phyloP scores from a whole-genome alignment of 371 early-diverging fungal species.

The Blastocladiella emersonii region DNA sequence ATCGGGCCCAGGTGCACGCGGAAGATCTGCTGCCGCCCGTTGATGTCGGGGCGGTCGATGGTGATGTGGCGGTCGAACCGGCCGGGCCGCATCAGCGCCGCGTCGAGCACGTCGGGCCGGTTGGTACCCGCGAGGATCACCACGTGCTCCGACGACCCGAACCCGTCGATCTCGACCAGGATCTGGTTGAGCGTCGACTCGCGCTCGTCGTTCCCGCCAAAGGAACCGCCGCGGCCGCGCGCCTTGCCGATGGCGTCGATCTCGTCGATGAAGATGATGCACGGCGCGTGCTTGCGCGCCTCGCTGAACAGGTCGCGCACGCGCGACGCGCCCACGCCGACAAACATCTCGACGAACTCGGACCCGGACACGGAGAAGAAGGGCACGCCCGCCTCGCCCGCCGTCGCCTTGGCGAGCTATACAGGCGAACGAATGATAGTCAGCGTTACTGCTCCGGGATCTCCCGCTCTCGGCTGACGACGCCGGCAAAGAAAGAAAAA shows the following conservation, averaged over 20 bases:
- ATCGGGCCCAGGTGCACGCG: slow-evolving; percentile 89
- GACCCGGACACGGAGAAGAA: slow-evolving; percentile 97
- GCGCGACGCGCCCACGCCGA: slow-evolving; percentile 97
- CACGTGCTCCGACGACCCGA: slow-evolving; percentile 77
- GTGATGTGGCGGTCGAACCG: slow-evolving; percentile 97
- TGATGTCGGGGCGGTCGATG: slow-evolving; percentile 92
- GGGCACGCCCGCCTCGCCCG: slow-evolving; percentile 96
- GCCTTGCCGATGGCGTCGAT: slow-evolving; percentile 99
- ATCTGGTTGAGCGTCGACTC: slow-evolving; percentile 96
- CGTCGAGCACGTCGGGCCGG: slow-evolving; percentile 80
- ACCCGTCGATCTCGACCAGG: slow-evolving; percentile 99
- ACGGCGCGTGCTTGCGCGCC: slow-evolving; percentile 94
- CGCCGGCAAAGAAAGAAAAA: slow-evolving; percentile 20
- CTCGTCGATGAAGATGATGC: slow-evolving; percentile 99
- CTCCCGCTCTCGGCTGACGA: slow-evolving; percentile 12
- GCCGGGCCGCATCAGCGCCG: slow-evolving; percentile 90
- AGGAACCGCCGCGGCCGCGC: slow-evolving; percentile 75
- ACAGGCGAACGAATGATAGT: slow-evolving; percentile 41
- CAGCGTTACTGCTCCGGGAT: too few species aligned
- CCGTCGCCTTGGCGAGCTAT: slow-evolving; percentile 98
- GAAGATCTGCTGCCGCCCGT: slow-evolving; percentile 89
- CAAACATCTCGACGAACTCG: slow-evolving; percentile 99
- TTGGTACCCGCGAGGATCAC: slow-evolving; percentile 93
- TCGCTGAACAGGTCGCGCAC: slow-evolving; percentile 94
- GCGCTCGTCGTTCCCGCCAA: slow-evolving; percentile 94